Conservation (phyloP, 495 filamentous ascomycete genomes). For the Parmelia sp. region DNA sequence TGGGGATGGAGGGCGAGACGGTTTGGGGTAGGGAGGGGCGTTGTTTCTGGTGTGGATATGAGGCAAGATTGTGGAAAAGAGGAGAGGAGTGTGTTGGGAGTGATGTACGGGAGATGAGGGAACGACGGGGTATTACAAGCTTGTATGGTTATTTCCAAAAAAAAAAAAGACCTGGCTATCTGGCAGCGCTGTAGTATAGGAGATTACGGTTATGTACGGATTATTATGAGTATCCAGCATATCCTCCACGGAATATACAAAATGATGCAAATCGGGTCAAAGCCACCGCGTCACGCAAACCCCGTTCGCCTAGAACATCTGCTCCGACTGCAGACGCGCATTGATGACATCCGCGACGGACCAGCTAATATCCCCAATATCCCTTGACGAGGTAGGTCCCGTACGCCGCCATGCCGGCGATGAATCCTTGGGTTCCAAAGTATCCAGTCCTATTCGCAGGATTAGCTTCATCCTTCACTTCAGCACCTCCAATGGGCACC, state of each 20-base stretch:
- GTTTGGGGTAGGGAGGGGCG: neutral
- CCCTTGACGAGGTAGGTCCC: constrained; percentile 36
- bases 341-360: no score
- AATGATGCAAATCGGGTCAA: neutral
- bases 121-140: neutral
- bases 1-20: neutral
- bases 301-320: no score
- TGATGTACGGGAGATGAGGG: neutral
- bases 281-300: neutral
- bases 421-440: constrained; percentile 34
- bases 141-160: neutral
- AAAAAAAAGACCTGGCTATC: no score
- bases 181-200: neutral
- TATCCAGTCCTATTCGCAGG: constrained; percentile 26
- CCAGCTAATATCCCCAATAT: constrained; percentile 34
- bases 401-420: constrained; percentile 36
- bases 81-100: neutral
- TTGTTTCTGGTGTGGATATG: neutral
- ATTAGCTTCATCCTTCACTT: neutral
- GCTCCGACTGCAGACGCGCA: no score
- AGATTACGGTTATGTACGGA: neutral
- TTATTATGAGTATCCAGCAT: no score
- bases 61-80: neutral
- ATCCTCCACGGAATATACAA: neutral
- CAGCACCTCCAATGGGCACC: neutral